phyloP scores from a whole-genome alignment of 148 eudicot species.

The Spergularia marina region DNA sequence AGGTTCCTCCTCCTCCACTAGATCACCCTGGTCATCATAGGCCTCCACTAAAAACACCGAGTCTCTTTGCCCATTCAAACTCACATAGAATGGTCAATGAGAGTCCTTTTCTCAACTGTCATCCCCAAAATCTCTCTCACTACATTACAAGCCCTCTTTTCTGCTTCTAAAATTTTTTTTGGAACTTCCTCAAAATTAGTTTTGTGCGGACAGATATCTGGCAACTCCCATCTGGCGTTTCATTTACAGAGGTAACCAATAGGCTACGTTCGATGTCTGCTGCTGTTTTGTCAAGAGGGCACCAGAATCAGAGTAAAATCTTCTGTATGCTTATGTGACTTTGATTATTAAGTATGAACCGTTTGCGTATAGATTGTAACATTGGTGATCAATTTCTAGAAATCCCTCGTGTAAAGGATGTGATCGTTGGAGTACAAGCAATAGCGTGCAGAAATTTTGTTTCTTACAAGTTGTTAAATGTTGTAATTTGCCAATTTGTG shows the following conservation, averaged over 20 bases:
- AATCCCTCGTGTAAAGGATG: slow-evolving; percentile 24
- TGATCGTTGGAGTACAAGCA: not conserved
- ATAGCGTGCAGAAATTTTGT: slow-evolving; percentile 22
- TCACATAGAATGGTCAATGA: slow-evolving; percentile 85
- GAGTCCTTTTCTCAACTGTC: slow-evolving; percentile 79
- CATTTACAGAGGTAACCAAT: slow-evolving; percentile 68
- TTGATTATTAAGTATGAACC: not conserved
- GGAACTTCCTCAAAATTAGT: slow-evolving; percentile 43
- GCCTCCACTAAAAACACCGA: slow-evolving; percentile 87
- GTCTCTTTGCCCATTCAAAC: slow-evolving; percentile 79
- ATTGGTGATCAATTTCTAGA: slow-evolving; percentile 24
- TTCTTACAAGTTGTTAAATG: slow-evolving; percentile 23
- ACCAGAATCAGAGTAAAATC: slow-evolving; percentile 26
- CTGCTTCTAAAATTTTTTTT: slow-evolving; percentile 59
- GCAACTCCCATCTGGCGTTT: slow-evolving; percentile 55
- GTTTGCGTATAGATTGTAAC: not conserved
- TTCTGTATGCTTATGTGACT: not conserved
- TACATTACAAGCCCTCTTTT: slow-evolving; percentile 83
- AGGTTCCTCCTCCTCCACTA: slow-evolving; percentile 52
- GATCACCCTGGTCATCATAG: slow-evolving; percentile 61
- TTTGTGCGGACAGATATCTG: slow-evolving; percentile 72
- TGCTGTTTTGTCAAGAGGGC: slow-evolving; percentile 59
- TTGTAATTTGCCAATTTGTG: slow-evolving; percentile 25
- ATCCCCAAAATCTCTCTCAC: slow-evolving; percentile 89
- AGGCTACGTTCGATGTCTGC: slow-evolving; percentile 61